These are phyloP conservation scores for Pseudonitzschia pungens DNA, from an alignment of 108 stramenopile species.

Conservation along the genomic window DNA sequence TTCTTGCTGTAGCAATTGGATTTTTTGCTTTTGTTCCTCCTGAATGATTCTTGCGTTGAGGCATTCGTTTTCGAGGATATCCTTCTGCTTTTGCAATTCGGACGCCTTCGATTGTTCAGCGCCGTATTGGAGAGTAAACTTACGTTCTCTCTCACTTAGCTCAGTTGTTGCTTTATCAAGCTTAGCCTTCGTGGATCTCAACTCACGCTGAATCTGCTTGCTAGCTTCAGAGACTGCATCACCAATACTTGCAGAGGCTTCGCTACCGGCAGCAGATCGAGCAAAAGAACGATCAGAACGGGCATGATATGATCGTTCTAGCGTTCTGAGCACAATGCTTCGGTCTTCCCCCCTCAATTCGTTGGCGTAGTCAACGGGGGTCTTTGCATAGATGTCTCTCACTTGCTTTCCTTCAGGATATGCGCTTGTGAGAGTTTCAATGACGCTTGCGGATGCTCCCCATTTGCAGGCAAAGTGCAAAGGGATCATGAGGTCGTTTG, in stretches of 20 bases:
- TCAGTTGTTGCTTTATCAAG: slow-evolving; percentile 17
- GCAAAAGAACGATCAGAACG: slow-evolving; percentile 12
- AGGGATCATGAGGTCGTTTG: slow-evolving; percentile 56
- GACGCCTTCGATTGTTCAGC: slow-evolving; percentile 19
- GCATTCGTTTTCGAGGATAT: slow-evolving; percentile 22
- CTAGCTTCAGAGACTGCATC: slow-evolving; percentile 7
- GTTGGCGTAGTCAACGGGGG: slow-evolving; percentile 37
- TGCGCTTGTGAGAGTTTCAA: slow-evolving; percentile 42
- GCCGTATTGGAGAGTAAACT: slow-evolving; percentile 17
- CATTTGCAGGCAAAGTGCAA: slow-evolving; percentile 76
- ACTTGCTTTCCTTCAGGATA: slow-evolving; percentile 50
- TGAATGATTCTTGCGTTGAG: slow-evolving; percentile 15
- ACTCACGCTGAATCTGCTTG: slow-evolving; percentile 1
- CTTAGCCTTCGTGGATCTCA: slow-evolving; percentile 13
- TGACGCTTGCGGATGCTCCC: slow-evolving; percentile 59
- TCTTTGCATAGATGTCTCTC: slow-evolving; percentile 49
- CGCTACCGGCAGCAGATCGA: slow-evolving; percentile 16
- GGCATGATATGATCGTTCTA: slow-evolving; percentile 9
- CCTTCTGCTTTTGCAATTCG: slow-evolving; percentile 28
- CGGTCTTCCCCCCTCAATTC: slow-evolving; percentile 11
- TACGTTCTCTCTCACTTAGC: slow-evolving; percentile 20
- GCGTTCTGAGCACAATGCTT: not conserved
- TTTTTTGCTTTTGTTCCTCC: slow-evolving; percentile 17
- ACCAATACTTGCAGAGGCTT: not conserved
- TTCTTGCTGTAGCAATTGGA: slow-evolving; percentile 27